Evolutionary conservation across 208 protist species (phyloP), one percentile per base, ranked within the genome.

Genomic region (Novymonas esmeraldas): DNA sequence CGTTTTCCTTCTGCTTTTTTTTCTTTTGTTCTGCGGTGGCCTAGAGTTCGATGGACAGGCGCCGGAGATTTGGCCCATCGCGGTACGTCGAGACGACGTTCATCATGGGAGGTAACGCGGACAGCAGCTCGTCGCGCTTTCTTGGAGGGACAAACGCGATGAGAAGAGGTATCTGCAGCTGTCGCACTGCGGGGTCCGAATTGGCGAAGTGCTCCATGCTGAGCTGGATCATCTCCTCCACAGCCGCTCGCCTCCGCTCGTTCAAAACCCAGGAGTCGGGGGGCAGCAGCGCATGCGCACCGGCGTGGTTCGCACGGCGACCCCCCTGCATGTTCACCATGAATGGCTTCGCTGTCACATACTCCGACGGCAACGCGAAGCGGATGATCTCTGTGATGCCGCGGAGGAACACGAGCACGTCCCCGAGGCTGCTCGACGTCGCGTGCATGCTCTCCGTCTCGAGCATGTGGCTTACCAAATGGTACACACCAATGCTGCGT

Each of bases 161-260:
- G n/a, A n/a, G n/a, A n/a, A n/a, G n/a, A n/a, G n/a, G n/a, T n/a
- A n/a, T n/a, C n/a, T n/a, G n/a, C n/a, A n/a, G n/a, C n/a, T n/a
- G n/a, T n/a, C n/a, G n/a, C n/a, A n/a, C n/a, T n/a, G n/a, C n/a
- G n/a, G n/a, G n/a, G n/a, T n/a, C n/a, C n/a, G n/a, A n/a, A n/a
- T n/a, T n/a, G n/a, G n/a, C n/a, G n/a, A n/a, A 51, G 22, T 51
- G 24, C 22, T 29, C 4, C 13, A 57, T 34, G 51, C 6, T 41
- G 6, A 57, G 20, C 51, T n/a, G 13, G 3, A 57, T 39, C 51
- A 57, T 33, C 29, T 57, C 51, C 33, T 57, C 34, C 18, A 57
- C 7, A 6, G 51, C 28, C 13, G 2, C 28, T 1, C 51, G 51
- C 28, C 51, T 7, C 28, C 29, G 20, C 51, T 57, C 51, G 51